A percentile compares a stretch with the other conserved stretches of the same genome.
phyloP scores from a whole-genome alignment of 805 yeast genomes.

The Yarrowia sp. region DNA sequence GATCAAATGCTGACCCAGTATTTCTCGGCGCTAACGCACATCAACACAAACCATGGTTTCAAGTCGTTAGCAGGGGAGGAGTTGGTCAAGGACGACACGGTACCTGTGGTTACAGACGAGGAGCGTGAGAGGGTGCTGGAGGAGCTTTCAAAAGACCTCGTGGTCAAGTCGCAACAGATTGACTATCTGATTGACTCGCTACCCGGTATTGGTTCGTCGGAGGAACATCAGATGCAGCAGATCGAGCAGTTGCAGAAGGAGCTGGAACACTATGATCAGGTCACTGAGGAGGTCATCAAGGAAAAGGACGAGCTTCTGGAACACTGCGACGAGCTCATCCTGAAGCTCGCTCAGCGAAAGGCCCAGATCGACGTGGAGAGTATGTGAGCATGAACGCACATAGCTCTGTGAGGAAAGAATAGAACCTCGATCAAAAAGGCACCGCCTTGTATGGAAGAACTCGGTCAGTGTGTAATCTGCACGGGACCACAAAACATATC shows the following conservation, averaged over 20 bases:
- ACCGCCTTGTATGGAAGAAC: too few species aligned
- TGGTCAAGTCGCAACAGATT: slow-evolving; percentile 85
- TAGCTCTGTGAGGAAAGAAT: too few species aligned
- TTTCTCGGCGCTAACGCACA: slow-evolving; percentile 52
- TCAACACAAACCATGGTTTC: slow-evolving; percentile 77
- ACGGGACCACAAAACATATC: neutral
- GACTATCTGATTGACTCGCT: slow-evolving; percentile 82
- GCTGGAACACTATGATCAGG: slow-evolving; percentile 64
- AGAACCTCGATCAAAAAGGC: too few species aligned
- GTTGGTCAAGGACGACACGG: slow-evolving; percentile 59
- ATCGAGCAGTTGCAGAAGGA: slow-evolving; percentile 70
- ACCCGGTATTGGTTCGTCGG: slow-evolving; percentile 91
- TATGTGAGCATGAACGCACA: neutral
- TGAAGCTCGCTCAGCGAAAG: slow-evolving; percentile 33
- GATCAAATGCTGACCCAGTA: slow-evolving; percentile 61
- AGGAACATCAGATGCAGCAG: slow-evolving; percentile 69
- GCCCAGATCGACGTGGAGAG: slow-evolving; percentile 28
- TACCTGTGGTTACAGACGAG: slow-evolving; percentile 47
- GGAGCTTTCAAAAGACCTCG: slow-evolving; percentile 85
- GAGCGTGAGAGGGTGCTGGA: slow-evolving; percentile 59
- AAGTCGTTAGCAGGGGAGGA: slow-evolving; percentile 59
- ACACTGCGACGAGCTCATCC: slow-evolving; percentile 20
- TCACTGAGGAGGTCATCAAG: slow-evolving; percentile 50
- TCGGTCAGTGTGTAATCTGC: neutral
- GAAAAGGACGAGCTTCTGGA: slow-evolving; percentile 27